Base-by-base conservation (phyloP, 768 basidiomycete species). In the Amyloporia xantha region DNA sequence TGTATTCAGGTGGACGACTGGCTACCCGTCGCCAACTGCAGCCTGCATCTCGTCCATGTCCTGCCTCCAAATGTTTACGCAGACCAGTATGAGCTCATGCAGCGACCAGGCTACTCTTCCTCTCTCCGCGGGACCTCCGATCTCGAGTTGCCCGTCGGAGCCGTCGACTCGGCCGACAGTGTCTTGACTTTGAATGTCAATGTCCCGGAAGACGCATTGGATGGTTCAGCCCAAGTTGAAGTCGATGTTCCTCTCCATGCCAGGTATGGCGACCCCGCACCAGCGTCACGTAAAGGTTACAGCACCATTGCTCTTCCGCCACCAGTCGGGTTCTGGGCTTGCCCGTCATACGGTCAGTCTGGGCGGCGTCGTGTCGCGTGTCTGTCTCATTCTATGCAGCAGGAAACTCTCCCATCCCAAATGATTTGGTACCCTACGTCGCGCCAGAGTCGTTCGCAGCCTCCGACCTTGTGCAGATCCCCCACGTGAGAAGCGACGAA, bases 81-180 rank as follows among this genome's bases (percentile, higher is more conserved):
- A 19, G 75, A 76, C 61, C 66, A 61, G 50, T 68, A 73, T 54
- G 75, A 76, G 57, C 68, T 77, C 50, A 60, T 58, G 11, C 65
- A 56, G 49, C 53, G 50, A 4, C 47, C 54, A 6, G 54, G 41
- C 36, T 64, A 66, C 50, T 49, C 59, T n/a, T 68, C 68, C 45
- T 56, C 63, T 23, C 56, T 73, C 46, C 62, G 61, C 56, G 68
- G 73, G 4, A 59, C 64, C 35, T 55, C 67, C 24, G 68, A 75
- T 54, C 59, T 77, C 35, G 75, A 77, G 52, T 64, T 67, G 15
- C 75, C 76, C 25, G 65, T 69, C 13, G 67, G 63, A 15, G 69
- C 68, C 20, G 62, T 72, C 1, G 50, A 63, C 20, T 49, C 52
- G 24, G 39, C 53, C 1, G 56, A 55, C 49, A 56, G 59, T 1